Percentiles rank a stretch among this genome's conserved stretches.
Evolutionary conservation across 345 rosid genomes (phyloP).

Genomic region (Brassica rapa): DNA sequence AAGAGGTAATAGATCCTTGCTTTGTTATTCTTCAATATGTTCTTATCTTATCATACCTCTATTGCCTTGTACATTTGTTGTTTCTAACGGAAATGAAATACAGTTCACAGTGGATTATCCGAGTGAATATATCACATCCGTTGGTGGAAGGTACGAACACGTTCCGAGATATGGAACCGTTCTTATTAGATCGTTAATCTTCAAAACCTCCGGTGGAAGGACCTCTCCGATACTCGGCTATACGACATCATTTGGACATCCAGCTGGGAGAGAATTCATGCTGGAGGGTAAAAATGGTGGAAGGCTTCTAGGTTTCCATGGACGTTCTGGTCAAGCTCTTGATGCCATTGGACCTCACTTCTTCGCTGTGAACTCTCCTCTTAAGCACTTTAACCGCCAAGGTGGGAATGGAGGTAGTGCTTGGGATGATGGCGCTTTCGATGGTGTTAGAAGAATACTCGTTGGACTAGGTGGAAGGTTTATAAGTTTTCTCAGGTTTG

Average conservation of each 20-base stretch:
- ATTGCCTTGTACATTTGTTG: background rate
- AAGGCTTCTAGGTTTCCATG: slow-evolving; percentile 36
- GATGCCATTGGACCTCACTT: slow-evolving; percentile 36
- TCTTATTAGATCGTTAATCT: background rate
- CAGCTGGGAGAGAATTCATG: slow-evolving; percentile 16
- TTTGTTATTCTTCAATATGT: background rate
- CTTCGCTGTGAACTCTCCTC: background rate
- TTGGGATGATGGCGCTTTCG: background rate
- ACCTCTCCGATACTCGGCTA: slow-evolving; percentile 18
- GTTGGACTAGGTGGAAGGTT: slow-evolving; percentile 1
- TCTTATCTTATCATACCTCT: background rate
- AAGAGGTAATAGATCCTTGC: slow-evolving; percentile 8
- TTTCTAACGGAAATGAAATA: slow-evolving; percentile 15
- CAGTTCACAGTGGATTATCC: slow-evolving; percentile 39
- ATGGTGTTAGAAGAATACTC: background rate
- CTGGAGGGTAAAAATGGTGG: slow-evolving; percentile 30
- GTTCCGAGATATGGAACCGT: background rate
- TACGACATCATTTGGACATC: background rate
- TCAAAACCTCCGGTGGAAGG: slow-evolving; percentile 23
- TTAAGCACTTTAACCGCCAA: background rate
- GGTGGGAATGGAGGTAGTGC: background rate
- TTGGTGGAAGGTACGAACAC: slow-evolving; percentile 28
- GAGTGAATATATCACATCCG: slow-evolving; percentile 28
- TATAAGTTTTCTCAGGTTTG: slow-evolving; percentile 25
- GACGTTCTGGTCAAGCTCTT: slow-evolving; percentile 32